These are phyloP conservation scores for Colletotrichum cereale DNA, from an alignment of 2,329 filamentous ascomycete species.

Conservation along the genomic window DNA sequence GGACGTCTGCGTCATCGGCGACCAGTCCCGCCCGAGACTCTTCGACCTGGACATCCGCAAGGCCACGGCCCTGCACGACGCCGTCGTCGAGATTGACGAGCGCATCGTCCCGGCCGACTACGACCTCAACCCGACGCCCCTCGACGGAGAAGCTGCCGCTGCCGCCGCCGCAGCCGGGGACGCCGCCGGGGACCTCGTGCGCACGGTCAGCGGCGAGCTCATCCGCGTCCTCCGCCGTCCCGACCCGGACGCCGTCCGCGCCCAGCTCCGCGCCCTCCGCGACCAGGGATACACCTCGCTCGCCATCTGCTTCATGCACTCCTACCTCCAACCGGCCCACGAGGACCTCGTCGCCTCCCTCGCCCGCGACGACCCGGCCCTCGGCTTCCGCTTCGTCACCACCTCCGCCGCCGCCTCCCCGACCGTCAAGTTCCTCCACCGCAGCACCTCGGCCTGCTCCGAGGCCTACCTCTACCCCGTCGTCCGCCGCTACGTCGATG, in stretches of 20 bases:
- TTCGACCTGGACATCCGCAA: constrained; percentile 78
- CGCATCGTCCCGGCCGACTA: constrained; percentile 80
- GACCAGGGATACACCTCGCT: constrained; percentile 66
- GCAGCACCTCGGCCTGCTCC: constrained; percentile 76
- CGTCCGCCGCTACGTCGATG: constrained; percentile 76
- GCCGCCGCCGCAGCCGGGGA: constrained; percentile 51
- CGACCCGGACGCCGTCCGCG: constrained; percentile 60
- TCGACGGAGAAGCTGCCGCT: constrained; percentile 56
- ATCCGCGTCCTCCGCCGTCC: constrained; percentile 72
- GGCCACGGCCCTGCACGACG: constrained; percentile 75
- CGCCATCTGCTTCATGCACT: constrained; percentile 78
- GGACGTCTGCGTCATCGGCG: constrained; percentile 79
- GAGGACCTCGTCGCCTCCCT: constrained; percentile 52
- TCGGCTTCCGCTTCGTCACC: constrained; percentile 77
- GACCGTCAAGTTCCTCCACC: constrained; percentile 77
- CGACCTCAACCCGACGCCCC: constrained; percentile 70
- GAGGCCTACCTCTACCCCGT: constrained; percentile 80
- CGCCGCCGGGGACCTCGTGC: constrained; percentile 61
- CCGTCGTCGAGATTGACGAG: constrained; percentile 78
- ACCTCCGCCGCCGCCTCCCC: constrained; percentile 76
- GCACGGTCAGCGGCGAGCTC: constrained; percentile 74
- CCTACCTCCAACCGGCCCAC: constrained; percentile 73
- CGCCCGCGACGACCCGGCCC: constrained; percentile 67
- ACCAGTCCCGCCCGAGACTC: constrained; percentile 78
- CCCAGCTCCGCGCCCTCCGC: constrained; percentile 70